Base-by-base conservation (phyloP, 202 grass and related monocot species). In the Zoysia matrella region DNA sequence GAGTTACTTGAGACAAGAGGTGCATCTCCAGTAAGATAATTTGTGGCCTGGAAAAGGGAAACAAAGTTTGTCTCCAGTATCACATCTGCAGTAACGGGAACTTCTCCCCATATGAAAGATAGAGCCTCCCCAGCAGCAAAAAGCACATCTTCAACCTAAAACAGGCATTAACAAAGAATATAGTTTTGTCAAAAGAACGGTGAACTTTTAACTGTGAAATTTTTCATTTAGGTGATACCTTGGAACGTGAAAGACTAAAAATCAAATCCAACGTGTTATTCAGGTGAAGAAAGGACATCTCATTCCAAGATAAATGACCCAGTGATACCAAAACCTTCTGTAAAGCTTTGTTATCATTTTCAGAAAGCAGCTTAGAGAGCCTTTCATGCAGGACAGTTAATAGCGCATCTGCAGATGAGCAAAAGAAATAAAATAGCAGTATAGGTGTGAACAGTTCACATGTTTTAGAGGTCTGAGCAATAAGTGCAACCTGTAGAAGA, bases 41-140 rank as follows among this genome's bases (percentile, higher is more conserved):
- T 92, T 61, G 94, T 94, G 77, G 90, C 89, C 82, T 91, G 84
- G 61, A 84, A 97, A 76, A 97, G 92, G 73, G 94, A 97, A 88
- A 72, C 84, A 82, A 88, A 94, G 71, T 97, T 97, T 47, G 92
- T 88, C 89, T 89, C 89, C 72, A 97, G 81, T 88, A 97, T 89
- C 65, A 89, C 73, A 83, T 97, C 88, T 76, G 88, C 78, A 48
- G 92, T 89, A 51, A 94, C 84, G 71, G 94, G 90, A 75, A 97
- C 88, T 75, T 91, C 88, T 50, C 92, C 90, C 94, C 94, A 97
- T 94, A 97, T 97, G 85, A 94, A 97, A 87, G 92, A 92, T 78
- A 94, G 71, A 47, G 94, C 94, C 81, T 97, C 94, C 3, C 94
- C 94, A 46, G 90, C 89, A 84, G 94, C 84, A 91, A 97, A 97